These are phyloP conservation scores for Pelargonium australe DNA, from an alignment of 441 rosid species.

Conservation along the genomic window DNA sequence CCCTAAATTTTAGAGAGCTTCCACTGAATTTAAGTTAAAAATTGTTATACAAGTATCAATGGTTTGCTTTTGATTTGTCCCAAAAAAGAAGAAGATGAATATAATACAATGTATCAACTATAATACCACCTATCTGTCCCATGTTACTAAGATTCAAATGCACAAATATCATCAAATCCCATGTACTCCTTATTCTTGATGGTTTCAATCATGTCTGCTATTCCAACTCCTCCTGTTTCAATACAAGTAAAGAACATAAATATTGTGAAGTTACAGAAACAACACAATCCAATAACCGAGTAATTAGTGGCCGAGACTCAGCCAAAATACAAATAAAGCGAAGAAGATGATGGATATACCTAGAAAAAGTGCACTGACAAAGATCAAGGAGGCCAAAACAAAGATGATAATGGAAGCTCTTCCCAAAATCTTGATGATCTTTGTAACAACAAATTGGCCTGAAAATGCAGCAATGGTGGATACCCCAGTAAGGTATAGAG, in stretches of 20 bases:
- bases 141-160: slow-evolving; percentile 27
- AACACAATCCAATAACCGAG: too few species aligned
- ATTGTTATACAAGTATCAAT: too few species aligned
- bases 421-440: slow-evolving; percentile 40
- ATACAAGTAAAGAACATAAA: background rate
- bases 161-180: slow-evolving; percentile 73
- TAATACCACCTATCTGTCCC: too few species aligned
- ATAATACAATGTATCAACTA: too few species aligned
- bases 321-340: background rate
- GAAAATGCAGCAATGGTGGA: slow-evolving; percentile 50
- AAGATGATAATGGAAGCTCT: slow-evolving; percentile 68
- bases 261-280: too few species aligned
- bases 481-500: slow-evolving; percentile 48
- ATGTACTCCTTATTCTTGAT: slow-evolving; percentile 44
- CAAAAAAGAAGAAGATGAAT: too few species aligned
- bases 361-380: slow-evolving; percentile 53
- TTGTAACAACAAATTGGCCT: slow-evolving; percentile 57
- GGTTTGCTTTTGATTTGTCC: too few species aligned
- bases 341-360: slow-evolving; percentile 30
- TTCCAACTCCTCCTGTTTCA: slow-evolving; percentile 56
- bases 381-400: slow-evolving; percentile 58
- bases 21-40: too few species aligned
- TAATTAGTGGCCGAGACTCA: too few species aligned
- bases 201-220: slow-evolving; percentile 46
- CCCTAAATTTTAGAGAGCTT: too few species aligned